phyloP scores from a whole-genome alignment of 176 grass and related monocot genomes.

The Musa acuminata region DNA sequence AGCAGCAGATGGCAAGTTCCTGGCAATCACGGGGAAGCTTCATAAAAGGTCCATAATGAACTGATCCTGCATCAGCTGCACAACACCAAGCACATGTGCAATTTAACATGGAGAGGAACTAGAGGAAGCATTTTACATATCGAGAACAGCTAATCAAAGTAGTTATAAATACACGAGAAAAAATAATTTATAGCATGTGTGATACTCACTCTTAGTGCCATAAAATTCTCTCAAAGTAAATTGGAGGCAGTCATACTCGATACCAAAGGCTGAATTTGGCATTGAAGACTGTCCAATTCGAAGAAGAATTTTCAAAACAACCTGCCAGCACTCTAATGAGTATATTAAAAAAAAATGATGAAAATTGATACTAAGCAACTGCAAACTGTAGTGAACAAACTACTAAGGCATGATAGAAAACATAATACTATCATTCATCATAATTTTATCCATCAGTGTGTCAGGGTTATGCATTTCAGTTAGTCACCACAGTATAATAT shows the following conservation, averaged over 20 bases:
- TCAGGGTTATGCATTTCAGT: too few relatives aligned
- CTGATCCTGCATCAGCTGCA: slow-evolving; percentile 42
- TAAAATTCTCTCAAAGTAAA: slow-evolving; percentile 52
- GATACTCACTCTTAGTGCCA: slow-evolving; percentile 48
- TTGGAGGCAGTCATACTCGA: slow-evolving; percentile 38
- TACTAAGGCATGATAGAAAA: background rate
- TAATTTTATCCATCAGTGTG: too few relatives aligned
- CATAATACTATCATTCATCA: too few relatives aligned
- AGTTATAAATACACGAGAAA: background rate
- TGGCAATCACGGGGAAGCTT: slow-evolving; percentile 49
- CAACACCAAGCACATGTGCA: slow-evolving; percentile 1
- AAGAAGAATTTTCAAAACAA: slow-evolving; percentile 61
- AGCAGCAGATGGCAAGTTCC: slow-evolving; percentile 66
- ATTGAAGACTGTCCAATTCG: slow-evolving; percentile 49
- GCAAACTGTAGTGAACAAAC: background rate
- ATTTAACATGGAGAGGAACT: background rate
- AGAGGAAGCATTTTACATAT: background rate
- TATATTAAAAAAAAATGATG: background rate
- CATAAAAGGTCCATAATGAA: slow-evolving; percentile 57
- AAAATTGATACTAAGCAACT: background rate
- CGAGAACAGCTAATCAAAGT: background rate
- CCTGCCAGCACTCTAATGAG: slow-evolving; percentile 24
- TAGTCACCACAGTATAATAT: too few relatives aligned
- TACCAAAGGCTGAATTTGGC: slow-evolving; percentile 16
- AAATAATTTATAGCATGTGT: background rate